Conservation (phyloP, 2,329 filamentous ascomycete species). For the Arthrobotrys iridis region DNA sequence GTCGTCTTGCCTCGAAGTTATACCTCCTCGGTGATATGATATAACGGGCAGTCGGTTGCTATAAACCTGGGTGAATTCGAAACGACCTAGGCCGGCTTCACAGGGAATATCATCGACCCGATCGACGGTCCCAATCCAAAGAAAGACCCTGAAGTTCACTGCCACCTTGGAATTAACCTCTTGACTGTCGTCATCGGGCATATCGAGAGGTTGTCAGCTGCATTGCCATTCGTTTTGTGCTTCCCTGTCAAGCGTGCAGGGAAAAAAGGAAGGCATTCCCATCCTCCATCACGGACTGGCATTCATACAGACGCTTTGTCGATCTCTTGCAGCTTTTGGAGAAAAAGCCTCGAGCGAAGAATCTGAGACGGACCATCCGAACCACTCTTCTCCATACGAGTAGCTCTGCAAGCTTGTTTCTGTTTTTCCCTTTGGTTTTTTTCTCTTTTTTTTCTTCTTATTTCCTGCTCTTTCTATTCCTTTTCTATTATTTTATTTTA, state of each 20-base stretch:
- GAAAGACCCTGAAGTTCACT: conserved; percentile 54
- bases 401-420: conserved; percentile 24
- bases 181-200: conserved; percentile 53
- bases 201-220: conserved; percentile 42
- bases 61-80: conserved; percentile 49
- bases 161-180: conserved; percentile 51
- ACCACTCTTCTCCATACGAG: conserved; percentile 39
- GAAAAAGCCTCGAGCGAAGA: conserved; percentile 52
- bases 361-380: conserved; percentile 54
- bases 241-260: conserved; percentile 27
- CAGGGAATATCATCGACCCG: conserved; percentile 42
- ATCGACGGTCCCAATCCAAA: conserved; percentile 53
- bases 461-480: conserved; percentile 8
- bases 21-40: conserved; percentile 16
- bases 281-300: conserved; percentile 39
- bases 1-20: not conserved
- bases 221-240: conserved; percentile 29
- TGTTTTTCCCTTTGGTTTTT: conserved; percentile 2
- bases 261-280: conserved; percentile 47
- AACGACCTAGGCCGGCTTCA: conserved; percentile 38
- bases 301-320: conserved; percentile 49
- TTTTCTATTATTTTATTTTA: not conserved
- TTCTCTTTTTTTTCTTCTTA: conserved; percentile 21
- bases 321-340: conserved; percentile 48
- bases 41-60: conserved; percentile 33